Percentiles rank a stretch among this genome's conserved stretches.
Evolutionary conservation across 75 land plant species (phyloP).

Genomic region (Azolla pinnata): DNA sequence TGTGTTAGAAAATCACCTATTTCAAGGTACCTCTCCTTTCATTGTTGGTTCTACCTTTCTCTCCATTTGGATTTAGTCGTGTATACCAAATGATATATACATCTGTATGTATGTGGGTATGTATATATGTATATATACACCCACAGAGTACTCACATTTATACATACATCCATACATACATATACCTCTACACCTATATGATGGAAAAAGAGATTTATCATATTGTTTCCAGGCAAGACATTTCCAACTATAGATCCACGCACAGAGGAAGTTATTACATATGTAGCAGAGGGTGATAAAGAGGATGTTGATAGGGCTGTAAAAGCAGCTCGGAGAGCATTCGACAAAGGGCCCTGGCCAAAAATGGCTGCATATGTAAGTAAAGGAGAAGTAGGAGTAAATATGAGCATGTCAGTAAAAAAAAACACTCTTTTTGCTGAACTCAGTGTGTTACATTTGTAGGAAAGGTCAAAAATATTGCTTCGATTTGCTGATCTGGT

Average conservation of each 20-base stretch:
- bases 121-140: no score
- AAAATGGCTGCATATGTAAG: slow-evolving; percentile 60
- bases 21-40: no score
- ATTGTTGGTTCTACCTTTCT: no score
- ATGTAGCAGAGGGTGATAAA: slow-evolving; percentile 66
- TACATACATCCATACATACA: no score
- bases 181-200: no score
- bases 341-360: slow-evolving; percentile 79
- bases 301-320: slow-evolving; percentile 69
- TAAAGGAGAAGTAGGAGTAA: neutral
- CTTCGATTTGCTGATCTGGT: slow-evolving; percentile 34
- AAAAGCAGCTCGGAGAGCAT: slow-evolving; percentile 68
- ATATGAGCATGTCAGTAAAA: neutral
- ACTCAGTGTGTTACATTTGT: no score
- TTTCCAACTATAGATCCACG: slow-evolving; percentile 69
- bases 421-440: neutral
- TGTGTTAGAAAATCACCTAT: no score
- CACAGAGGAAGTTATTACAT: slow-evolving; percentile 63
- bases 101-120: no score
- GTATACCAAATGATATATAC: no score
- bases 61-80: no score
- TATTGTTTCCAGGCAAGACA: slow-evolving; percentile 63
- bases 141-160: no score
- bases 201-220: no score
- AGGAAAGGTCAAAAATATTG: slow-evolving; percentile 22